Percentiles rank a stretch among this genome's conserved stretches.
Evolutionary conservation across 1,284 basidiomycete genomes (phyloP).

Genomic region (Coriolopsis trogii): DNA sequence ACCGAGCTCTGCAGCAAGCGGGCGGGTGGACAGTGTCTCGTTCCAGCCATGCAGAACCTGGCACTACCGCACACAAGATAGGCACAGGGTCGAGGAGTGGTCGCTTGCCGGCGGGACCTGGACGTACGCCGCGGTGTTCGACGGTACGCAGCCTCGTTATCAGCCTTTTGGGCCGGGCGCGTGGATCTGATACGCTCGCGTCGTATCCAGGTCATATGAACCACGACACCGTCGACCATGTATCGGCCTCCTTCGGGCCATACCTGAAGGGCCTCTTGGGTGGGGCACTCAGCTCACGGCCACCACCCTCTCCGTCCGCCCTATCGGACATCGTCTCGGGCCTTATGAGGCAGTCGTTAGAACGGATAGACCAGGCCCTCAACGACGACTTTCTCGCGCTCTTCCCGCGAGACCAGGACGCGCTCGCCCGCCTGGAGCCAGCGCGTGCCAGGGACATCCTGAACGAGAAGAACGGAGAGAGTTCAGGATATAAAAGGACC

Average conservation of each 20-base stretch:
- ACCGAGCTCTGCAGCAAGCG: constrained; percentile 36
- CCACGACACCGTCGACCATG: constrained; percentile 59
- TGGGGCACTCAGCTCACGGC: constrained; percentile 39
- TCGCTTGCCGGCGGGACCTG: constrained; percentile 53
- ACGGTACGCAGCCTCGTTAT: constrained; percentile 44
- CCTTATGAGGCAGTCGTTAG: constrained; percentile 43
- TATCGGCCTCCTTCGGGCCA: constrained; percentile 46
- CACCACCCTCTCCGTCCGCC: constrained; percentile 32
- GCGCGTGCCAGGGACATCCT: constrained; percentile 31
- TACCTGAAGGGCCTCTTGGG: constrained; percentile 48
- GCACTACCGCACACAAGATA: constrained; percentile 54
- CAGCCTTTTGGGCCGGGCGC: background rate
- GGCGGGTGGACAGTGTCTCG: constrained; percentile 49
- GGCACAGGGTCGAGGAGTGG: constrained; percentile 58
- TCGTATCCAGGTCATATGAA: constrained; percentile 58
- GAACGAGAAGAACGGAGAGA: constrained; percentile 27
- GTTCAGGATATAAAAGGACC: constrained; percentile 35
- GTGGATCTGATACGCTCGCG: constrained; percentile 7
- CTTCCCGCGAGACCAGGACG: constrained; percentile 40
- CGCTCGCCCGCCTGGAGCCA: constrained; percentile 26
- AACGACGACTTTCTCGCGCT: constrained; percentile 47
- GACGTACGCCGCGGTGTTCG: constrained; percentile 63
- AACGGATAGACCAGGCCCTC: constrained; percentile 46
- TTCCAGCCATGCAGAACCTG: constrained; percentile 64
- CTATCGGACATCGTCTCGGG: constrained; percentile 44